Base-by-base conservation (phyloP, 129 eudicot species). In the Solidago caesia region DNA sequence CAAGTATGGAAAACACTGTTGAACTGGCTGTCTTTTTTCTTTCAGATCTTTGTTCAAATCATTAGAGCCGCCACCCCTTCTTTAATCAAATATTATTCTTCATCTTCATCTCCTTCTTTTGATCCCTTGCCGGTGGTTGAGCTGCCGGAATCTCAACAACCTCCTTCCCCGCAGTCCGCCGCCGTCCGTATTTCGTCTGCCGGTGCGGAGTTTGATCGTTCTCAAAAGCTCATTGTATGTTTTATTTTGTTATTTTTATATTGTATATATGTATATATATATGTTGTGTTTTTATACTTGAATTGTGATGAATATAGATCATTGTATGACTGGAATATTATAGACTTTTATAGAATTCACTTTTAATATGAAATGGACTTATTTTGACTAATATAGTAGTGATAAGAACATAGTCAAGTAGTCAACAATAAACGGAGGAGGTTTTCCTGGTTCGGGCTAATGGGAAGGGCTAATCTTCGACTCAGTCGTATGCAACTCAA, bases 11-110 rank as follows among this genome's bases (percentile, higher is more conserved):
- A 85, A 67, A 79, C 97, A 13, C 82, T 95, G 61, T 44, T 91
- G 74, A 91, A 91, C 86, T 95, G 99, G 97, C 44, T 95, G 45
- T 83, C 90, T 44, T 91, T 95, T 75, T 82, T 95, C 76, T 87
- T 91, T 49, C 99, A 95, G 94, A 91, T 95, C 96, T 95, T 95
- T 48, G 66, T 88, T 64, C 99, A 95, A 96, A 95, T 95, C 94
- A 79, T 94, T 33, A 83, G 83, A 47, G 98, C 92, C 8, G 98
- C 92, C 8, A 88, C 98, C 61, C 99, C 97, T 60, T 83, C 96
- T 47, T 63, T 94, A 39, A 85, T 87, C 42, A 76, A 84, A 16
- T 82, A 87, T 64, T 71, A 85, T 59, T 70, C 86, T 45, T 57
- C 81, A 4, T 66, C 85, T 49, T 66, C 86, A 2, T 63, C 93